Conservation (phyloP, 148 eudicot species). For the Linanthus parryae region DNA sequence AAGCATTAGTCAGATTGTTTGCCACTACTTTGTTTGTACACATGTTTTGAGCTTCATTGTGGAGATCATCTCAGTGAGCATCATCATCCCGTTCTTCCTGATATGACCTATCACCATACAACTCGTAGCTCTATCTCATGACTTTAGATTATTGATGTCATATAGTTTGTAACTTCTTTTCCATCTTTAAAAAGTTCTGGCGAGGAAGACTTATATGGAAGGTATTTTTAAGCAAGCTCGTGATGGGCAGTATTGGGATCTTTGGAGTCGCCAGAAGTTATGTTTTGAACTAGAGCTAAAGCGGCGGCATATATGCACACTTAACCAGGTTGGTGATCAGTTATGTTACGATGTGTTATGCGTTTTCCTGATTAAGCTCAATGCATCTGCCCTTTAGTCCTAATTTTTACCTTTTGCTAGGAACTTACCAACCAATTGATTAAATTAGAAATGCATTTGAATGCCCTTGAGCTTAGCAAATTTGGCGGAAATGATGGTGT, state of each 20-base stretch:
- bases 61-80: no score
- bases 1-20: no score
- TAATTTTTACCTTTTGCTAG: constrained; percentile 37
- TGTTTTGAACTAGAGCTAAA: constrained; percentile 84
- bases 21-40: no score
- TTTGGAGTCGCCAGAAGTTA: constrained; percentile 82
- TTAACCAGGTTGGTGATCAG: constrained; percentile 52
- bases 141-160: no score
- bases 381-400: no score
- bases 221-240: constrained; percentile 77
- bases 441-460: constrained; percentile 85
- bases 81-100: no score
- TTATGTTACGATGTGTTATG: background rate
- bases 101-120: no score
- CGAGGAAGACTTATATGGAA: constrained; percentile 70
- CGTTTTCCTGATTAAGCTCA: background rate
- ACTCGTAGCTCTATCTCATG: no score
- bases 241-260: constrained; percentile 75
- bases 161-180: no score
- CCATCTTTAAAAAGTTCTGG: constrained; percentile 47
- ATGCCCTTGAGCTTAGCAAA: constrained; percentile 62
- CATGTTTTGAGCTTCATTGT: no score
- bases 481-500: constrained; percentile 55
- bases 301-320: constrained; percentile 40
- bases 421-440: constrained; percentile 65